Percentiles rank a stretch among this genome's conserved stretches.
phyloP scores from a whole-genome alignment of 257 asterid genomes.

The Cruciata laevipes region DNA sequence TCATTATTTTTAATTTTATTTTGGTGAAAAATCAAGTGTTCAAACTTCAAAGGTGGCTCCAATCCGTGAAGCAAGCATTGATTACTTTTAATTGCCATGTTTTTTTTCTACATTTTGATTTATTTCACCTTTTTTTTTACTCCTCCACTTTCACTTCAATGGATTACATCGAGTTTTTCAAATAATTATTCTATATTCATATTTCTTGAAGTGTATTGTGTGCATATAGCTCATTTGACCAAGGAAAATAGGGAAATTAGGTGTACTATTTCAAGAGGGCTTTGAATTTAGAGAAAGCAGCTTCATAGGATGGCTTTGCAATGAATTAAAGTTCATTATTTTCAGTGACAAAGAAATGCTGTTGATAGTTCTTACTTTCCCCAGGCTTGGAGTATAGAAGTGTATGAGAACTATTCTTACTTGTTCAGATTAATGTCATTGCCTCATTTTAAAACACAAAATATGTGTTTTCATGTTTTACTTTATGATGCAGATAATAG shows the following conservation, averaged over 20 bases:
- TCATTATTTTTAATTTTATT: too few relatives aligned
- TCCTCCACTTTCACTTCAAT: too few relatives aligned
- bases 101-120: neutral
- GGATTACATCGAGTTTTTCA: too few relatives aligned
- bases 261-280: neutral
- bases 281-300: neutral
- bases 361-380: neutral
- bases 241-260: neutral
- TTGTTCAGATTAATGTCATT: neutral
- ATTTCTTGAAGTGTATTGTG: neutral
- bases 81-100: neutral
- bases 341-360: neutral
- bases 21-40: neutral
- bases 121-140: too few relatives aligned
- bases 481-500: neutral
- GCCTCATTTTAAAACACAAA: neutral
- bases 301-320: neutral
- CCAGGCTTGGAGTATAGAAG: neutral
- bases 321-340: neutral
- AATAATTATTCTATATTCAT: too few relatives aligned
- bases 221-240: neutral
- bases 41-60: neutral
- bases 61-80: neutral
- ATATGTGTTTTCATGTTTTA: neutral
- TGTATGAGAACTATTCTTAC: neutral